Evolutionary conservation across 2,329 filamentous ascomycete genomes (phyloP).

Genomic region (Zymoseptoria ardabiliae): DNA sequence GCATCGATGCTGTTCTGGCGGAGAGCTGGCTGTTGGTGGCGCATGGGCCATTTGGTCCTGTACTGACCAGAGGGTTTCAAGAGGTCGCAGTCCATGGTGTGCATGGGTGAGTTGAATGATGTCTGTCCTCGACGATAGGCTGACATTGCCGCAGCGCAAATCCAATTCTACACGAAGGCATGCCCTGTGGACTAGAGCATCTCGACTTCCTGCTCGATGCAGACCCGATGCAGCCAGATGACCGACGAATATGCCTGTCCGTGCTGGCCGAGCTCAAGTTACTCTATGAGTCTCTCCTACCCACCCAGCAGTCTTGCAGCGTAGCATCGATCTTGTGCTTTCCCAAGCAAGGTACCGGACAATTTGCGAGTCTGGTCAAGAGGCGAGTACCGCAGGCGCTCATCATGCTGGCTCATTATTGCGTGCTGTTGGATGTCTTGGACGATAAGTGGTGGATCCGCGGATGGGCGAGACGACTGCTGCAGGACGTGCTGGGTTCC

Average conservation of each 20-base stretch:
- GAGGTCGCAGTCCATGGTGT: slow-evolving; percentile 4
- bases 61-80: slow-evolving; percentile 21
- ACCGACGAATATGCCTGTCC: slow-evolving; percentile 19
- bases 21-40: slow-evolving; percentile 24
- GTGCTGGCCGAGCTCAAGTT: slow-evolving; percentile 24
- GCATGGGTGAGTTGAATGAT: slow-evolving; percentile 6
- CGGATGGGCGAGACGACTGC: slow-evolving; percentile 19
- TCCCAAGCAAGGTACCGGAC: slow-evolving; percentile 22
- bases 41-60: slow-evolving; percentile 25
- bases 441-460: slow-evolving; percentile 25
- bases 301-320: slow-evolving; percentile 13
- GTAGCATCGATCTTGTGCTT: slow-evolving; percentile 25
- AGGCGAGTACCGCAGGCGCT: slow-evolving; percentile 24
- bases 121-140: not conserved
- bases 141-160: slow-evolving; percentile 1
- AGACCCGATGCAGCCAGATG: slow-evolving; percentile 24
- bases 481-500: slow-evolving; percentile 20
- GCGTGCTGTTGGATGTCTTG: slow-evolving; percentile 24
- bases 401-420: slow-evolving; percentile 25
- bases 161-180: slow-evolving; percentile 18
- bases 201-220: slow-evolving; percentile 28
- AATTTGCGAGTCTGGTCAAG: slow-evolving; percentile 21
- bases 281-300: slow-evolving; percentile 17
- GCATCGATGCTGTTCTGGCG: slow-evolving; percentile 18
- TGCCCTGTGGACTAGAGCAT: slow-evolving; percentile 26